Conservation (phyloP, 345 rosid genomes). For the Cochlearia excelsa region DNA sequence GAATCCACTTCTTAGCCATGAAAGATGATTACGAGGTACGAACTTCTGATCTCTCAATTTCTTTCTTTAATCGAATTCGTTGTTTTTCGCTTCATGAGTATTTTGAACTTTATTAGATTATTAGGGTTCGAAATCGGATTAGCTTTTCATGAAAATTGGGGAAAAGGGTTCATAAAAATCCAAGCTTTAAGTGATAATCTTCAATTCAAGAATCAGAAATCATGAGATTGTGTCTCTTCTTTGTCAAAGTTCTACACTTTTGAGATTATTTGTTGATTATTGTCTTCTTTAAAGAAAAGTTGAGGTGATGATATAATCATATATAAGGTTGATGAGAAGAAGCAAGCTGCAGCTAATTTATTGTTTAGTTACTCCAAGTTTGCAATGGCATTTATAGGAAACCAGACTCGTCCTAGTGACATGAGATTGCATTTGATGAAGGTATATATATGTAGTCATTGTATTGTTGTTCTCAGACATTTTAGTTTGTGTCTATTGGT, state of each 20-base stretch:
- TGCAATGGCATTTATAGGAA: slow-evolving; percentile 87
- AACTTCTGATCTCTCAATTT: slow-evolving; percentile 5
- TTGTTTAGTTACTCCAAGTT: slow-evolving; percentile 84
- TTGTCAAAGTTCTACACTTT: neutral
- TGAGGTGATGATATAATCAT: slow-evolving; percentile 21
- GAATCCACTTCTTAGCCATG: slow-evolving; percentile 31
- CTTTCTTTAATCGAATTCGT: neutral
- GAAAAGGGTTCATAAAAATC: slow-evolving; percentile 2
- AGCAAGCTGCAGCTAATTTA: slow-evolving; percentile 93
- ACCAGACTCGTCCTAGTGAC: slow-evolving; percentile 80
- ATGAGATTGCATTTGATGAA: slow-evolving; percentile 92
- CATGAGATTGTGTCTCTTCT: neutral
- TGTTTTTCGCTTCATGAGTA: neutral
- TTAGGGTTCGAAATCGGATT: neutral
- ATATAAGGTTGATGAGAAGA: slow-evolving; percentile 67
- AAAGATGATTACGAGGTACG: slow-evolving; percentile 63
- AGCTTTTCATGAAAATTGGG: neutral
- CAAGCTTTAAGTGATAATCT: slow-evolving; percentile 12
- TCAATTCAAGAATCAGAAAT: neutral
- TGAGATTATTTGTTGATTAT: neutral
- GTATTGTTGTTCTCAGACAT: neutral
- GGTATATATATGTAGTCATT: slow-evolving; percentile 39
- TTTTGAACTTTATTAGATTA: neutral
- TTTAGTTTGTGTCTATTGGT: slow-evolving; percentile 3
- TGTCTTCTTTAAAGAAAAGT: neutral